Evolutionary conservation across 352 stramenopile genomes (phyloP).

Genomic region (Phytophthora pistaciae): DNA sequence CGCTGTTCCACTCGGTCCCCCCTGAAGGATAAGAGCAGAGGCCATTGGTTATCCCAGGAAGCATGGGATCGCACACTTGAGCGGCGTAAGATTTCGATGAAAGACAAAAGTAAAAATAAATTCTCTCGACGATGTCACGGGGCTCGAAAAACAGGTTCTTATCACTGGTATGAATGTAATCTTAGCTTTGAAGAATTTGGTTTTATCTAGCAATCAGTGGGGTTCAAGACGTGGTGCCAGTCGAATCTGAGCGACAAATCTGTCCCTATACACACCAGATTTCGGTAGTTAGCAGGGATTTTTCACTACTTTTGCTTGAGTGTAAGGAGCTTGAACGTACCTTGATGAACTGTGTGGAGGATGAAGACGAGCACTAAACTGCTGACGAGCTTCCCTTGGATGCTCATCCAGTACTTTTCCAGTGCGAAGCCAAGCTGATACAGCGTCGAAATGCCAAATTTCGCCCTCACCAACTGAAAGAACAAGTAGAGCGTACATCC

Average conservation of each 20-base stretch:
- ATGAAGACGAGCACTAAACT: conserved; percentile 38
- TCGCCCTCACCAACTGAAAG: conserved; percentile 18
- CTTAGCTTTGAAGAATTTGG: background rate
- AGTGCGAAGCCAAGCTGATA: conserved; percentile 44
- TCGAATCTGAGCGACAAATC: conserved; percentile 13
- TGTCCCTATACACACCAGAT: background rate
- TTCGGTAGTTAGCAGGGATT: background rate
- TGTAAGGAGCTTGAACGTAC: background rate
- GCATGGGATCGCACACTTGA: background rate
- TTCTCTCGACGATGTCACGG: no score
- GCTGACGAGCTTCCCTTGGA: conserved; percentile 32
- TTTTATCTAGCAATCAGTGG: background rate
- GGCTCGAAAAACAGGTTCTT: no score
- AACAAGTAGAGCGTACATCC: conserved; percentile 24
- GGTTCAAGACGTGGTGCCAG: conserved; percentile 5
- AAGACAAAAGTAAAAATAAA: no score
- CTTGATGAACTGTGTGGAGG: conserved; percentile 27
- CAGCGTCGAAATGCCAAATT: conserved; percentile 36
- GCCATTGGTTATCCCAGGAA: background rate
- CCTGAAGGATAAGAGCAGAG: background rate
- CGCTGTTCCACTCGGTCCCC: background rate
- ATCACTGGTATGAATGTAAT: no score
- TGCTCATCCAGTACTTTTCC: conserved; percentile 40
- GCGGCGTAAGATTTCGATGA: no score
- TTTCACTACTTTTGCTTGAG: background rate